These are phyloP conservation scores for Eremomyces bilateralis DNA, from an alignment of 495 filamentous ascomycete genomes.

Conservation along the genomic window DNA sequence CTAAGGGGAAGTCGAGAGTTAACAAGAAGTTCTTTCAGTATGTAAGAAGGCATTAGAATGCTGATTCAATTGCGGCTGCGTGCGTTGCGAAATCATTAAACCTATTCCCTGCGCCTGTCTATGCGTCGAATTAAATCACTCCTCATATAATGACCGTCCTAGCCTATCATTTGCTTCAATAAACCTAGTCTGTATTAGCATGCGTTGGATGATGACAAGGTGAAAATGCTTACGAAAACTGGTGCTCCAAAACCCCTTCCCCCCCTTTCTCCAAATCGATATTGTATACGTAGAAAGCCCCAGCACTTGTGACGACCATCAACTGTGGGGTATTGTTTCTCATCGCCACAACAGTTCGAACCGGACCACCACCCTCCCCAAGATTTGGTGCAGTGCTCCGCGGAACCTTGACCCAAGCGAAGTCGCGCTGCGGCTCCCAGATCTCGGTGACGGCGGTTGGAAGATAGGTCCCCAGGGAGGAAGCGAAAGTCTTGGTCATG, in stretches of 20 bases:
- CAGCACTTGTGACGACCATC: constrained; percentile 95
- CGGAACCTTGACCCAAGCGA: constrained; percentile 91
- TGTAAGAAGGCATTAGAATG: too few relatives aligned
- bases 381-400: constrained; percentile 23
- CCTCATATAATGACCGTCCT: neutral
- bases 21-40: too few relatives aligned
- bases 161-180: neutral
- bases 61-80: too few relatives aligned
- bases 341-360: constrained; percentile 85
- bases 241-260: constrained; percentile 77
- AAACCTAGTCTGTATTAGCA: too few relatives aligned
- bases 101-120: neutral
- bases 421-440: constrained; percentile 89
- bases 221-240: constrained; percentile 32
- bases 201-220: too few relatives aligned
- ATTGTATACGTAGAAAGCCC: constrained; percentile 81
- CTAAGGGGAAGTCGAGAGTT: neutral
- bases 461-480: constrained; percentile 74
- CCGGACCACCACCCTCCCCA: constrained; percentile 5
- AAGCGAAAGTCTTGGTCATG: constrained; percentile 74
- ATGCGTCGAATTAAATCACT: neutral
- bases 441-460: constrained; percentile 86
- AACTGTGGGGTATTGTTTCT: constrained; percentile 81
- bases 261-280: constrained; percentile 90
- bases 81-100: too few relatives aligned